Conservation (phyloP, 371 early-diverging fungal genomes). For the Mortierella sp. region DNA sequence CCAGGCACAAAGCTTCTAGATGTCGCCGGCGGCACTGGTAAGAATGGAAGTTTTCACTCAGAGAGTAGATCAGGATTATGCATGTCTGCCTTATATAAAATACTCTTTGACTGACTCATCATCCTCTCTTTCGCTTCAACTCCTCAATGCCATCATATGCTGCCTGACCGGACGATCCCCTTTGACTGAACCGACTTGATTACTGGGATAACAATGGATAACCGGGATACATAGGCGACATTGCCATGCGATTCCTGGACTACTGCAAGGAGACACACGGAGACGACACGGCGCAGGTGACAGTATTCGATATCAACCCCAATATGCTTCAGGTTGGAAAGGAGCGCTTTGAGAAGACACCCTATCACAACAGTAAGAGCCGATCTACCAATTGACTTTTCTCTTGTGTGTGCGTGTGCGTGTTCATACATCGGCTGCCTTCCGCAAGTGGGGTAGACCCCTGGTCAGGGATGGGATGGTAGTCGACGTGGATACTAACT, state of each 20-base stretch:
- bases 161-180: too few relatives aligned
- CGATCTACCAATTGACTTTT: background rate
- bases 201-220: too few relatives aligned
- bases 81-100: too few relatives aligned
- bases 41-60: background rate
- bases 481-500: too few relatives aligned
- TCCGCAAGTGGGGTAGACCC: too few relatives aligned
- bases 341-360: constrained; percentile 72
- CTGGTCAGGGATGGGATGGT: too few relatives aligned
- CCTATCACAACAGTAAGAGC: constrained; percentile 68
- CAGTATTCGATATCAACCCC: constrained; percentile 95
- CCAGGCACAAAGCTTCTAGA: constrained; percentile 90
- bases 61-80: too few relatives aligned
- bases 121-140: constrained; percentile 17
- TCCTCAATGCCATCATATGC: too few relatives aligned
- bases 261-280: constrained; percentile 77
- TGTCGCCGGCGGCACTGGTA: constrained; percentile 98
- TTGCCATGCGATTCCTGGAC: constrained; percentile 92
- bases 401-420: background rate
- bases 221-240: constrained; percentile 75
- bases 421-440: too few relatives aligned
- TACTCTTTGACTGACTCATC: constrained; percentile 5
- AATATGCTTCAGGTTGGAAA: constrained; percentile 94
- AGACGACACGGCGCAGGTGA: constrained; percentile 77
- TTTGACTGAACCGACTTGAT: constrained; percentile 1